Percentiles rank a stretch among this genome's conserved stretches.
Evolutionary conservation across 768 basidiomycete species (phyloP).

Genomic region (Suillus weaverae): DNA sequence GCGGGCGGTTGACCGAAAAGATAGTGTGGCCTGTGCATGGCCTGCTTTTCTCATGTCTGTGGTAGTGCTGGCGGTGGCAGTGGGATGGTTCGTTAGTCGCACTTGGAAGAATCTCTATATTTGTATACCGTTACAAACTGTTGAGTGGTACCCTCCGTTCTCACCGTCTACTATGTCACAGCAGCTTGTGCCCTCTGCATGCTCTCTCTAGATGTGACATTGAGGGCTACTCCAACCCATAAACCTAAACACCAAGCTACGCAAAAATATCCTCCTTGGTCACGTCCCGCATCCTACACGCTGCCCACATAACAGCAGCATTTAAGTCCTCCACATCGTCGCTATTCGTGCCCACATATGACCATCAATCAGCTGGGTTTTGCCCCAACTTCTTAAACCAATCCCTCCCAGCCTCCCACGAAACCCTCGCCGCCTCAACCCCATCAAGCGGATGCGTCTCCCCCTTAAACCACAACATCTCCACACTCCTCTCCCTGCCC

Average conservation of each 20-base stretch:
- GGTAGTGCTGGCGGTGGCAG: too few relatives aligned
- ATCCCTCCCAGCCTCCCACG: constrained; percentile 51
- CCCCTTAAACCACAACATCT: constrained; percentile 61
- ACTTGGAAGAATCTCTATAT: too few relatives aligned
- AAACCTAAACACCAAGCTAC: neutral
- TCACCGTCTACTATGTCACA: too few relatives aligned
- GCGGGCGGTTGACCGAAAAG: too few relatives aligned
- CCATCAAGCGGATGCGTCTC: constrained; percentile 66
- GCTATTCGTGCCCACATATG: constrained; percentile 38
- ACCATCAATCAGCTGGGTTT: neutral
- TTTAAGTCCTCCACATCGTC: constrained; percentile 49
- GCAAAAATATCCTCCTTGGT: constrained; percentile 31
- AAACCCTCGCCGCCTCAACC: constrained; percentile 56
- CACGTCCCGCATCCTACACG: constrained; percentile 41
- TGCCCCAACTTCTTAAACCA: constrained; percentile 40
- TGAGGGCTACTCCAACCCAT: too few relatives aligned
- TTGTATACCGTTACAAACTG: too few relatives aligned
- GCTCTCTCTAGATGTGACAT: too few relatives aligned
- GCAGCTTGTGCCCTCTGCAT: too few relatives aligned
- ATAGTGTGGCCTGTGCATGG: too few relatives aligned
- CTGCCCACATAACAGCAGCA: constrained; percentile 47
- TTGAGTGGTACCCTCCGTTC: too few relatives aligned
- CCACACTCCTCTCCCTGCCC: constrained; percentile 43
- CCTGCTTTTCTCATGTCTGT: too few relatives aligned
- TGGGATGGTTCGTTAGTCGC: too few relatives aligned